Conservation (phyloP, 2,329 filamentous ascomycete species). For the Ascochyta lentis region DNA sequence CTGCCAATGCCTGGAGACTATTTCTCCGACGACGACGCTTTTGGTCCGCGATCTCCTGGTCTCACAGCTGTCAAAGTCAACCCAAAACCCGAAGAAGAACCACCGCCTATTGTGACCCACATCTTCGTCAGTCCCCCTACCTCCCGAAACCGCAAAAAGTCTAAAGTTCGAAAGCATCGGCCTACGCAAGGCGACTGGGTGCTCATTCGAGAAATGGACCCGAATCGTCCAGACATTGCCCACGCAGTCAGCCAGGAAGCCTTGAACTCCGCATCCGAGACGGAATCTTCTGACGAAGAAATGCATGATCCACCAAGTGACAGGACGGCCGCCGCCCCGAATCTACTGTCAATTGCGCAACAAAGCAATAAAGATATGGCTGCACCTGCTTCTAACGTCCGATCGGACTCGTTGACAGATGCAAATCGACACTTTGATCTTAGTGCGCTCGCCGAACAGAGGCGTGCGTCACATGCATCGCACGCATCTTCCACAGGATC, state of each 20-base stretch:
- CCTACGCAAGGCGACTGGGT: slow-evolving; percentile 70
- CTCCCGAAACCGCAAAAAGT: slow-evolving; percentile 54
- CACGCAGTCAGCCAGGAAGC: slow-evolving; percentile 61
- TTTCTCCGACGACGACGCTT: slow-evolving; percentile 59
- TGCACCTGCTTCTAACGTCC: background rate
- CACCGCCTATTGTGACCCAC: slow-evolving; percentile 49
- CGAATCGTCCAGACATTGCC: slow-evolving; percentile 70
- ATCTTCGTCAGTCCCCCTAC: slow-evolving; percentile 50
- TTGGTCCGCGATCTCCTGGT: slow-evolving; percentile 50
- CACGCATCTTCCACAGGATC: slow-evolving; percentile 16
- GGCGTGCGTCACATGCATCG: slow-evolving; percentile 16
- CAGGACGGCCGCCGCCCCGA: slow-evolving; percentile 12
- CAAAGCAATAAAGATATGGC: background rate
- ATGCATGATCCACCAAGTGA: slow-evolving; percentile 34
- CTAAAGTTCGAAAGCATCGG: slow-evolving; percentile 61
- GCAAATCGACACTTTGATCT: slow-evolving; percentile 2
- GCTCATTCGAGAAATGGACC: slow-evolving; percentile 69
- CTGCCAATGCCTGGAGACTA: slow-evolving; percentile 48
- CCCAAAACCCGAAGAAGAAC: slow-evolving; percentile 60
- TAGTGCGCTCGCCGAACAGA: background rate
- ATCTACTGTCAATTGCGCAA: background rate
- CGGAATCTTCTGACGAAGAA: slow-evolving; percentile 53
- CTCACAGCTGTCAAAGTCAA: slow-evolving; percentile 53
- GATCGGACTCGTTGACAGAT: slow-evolving; percentile 11
- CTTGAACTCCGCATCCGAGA: slow-evolving; percentile 55